Conservation (phyloP, 371 early-diverging fungal genomes). For the Syncephalastrum monosporum region DNA sequence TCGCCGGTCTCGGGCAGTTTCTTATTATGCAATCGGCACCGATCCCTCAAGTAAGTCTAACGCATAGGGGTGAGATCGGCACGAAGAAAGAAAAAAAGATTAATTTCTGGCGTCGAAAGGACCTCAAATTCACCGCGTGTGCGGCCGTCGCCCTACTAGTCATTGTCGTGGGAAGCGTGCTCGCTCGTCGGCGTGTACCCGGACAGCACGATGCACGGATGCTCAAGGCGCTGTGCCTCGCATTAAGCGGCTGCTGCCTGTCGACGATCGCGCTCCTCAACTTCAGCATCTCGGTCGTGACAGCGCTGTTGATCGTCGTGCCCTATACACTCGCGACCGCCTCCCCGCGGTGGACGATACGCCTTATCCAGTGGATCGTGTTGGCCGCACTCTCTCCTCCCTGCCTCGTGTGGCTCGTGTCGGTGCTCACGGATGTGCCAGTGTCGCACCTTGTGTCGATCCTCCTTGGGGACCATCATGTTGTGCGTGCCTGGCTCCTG, state of each 20-base stretch:
- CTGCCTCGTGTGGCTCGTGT: constrained; percentile 37
- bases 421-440: constrained; percentile 20
- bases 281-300: constrained; percentile 76
- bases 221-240: constrained; percentile 71
- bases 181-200: constrained; percentile 14
- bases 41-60: neutral
- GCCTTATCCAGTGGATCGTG: constrained; percentile 35
- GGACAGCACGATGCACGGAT: constrained; percentile 40
- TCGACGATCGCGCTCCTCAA: constrained; percentile 80
- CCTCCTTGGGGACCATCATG: constrained; percentile 54
- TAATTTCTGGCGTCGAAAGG: too few relatives aligned
- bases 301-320: constrained; percentile 67
- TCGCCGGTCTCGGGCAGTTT: constrained; percentile 38
- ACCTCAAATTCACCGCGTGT: too few relatives aligned
- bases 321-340: constrained; percentile 63
- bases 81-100: too few relatives aligned
- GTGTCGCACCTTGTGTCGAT: constrained; percentile 30
- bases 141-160: neutral
- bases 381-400: constrained; percentile 53
- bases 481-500: constrained; percentile 63
- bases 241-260: constrained; percentile 69
- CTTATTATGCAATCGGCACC: constrained; percentile 32
- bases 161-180: constrained; percentile 2
- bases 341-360: constrained; percentile 16
- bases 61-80: constrained; percentile 7